A percentile compares a stretch with the other conserved stretches of the same genome.
These are phyloP conservation scores for Silene conica DNA, from an alignment of 148 eudicot genomes.

Conservation along the genomic window DNA sequence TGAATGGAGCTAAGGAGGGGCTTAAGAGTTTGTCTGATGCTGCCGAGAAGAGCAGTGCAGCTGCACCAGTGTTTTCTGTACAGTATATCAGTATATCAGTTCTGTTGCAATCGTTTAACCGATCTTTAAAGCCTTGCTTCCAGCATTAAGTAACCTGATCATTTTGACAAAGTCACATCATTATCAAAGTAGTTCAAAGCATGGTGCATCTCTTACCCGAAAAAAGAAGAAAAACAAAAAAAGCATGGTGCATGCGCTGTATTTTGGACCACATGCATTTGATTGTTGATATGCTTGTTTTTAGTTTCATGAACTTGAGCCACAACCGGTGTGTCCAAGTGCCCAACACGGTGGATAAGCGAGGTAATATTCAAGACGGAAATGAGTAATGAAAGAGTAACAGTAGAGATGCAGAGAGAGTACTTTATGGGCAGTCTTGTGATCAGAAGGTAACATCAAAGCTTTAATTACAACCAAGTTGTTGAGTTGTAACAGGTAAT, in stretches of 20 bases:
- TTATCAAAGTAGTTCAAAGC: constrained; percentile 4
- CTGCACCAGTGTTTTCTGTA: too few species aligned
- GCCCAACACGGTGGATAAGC: too few species aligned
- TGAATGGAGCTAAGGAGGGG: too few species aligned
- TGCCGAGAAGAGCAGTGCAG: too few species aligned
- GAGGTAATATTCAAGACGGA: too few species aligned
- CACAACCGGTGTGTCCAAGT: too few species aligned
- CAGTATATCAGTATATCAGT: too few species aligned
- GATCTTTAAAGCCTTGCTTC: too few species aligned
- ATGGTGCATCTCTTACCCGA: too few species aligned
- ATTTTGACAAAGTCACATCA: neutral
- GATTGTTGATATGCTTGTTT: neutral
- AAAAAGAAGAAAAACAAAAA: too few species aligned
- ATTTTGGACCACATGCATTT: constrained; percentile 5
- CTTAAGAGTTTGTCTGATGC: too few species aligned
- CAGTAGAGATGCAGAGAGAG: neutral
- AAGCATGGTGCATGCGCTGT: neutral
- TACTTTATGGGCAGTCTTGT: neutral
- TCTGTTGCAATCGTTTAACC: constrained; percentile 16
- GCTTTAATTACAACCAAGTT: constrained; percentile 10
- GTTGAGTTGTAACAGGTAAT: constrained; percentile 10
- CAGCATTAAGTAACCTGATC: neutral
- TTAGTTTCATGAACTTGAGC: neutral
- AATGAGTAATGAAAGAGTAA: too few species aligned
- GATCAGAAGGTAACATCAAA: neutral